These are phyloP conservation scores for Ampelomyces quisqualis DNA, from an alignment of 2,329 filamentous ascomycete genomes.

Conservation along the genomic window DNA sequence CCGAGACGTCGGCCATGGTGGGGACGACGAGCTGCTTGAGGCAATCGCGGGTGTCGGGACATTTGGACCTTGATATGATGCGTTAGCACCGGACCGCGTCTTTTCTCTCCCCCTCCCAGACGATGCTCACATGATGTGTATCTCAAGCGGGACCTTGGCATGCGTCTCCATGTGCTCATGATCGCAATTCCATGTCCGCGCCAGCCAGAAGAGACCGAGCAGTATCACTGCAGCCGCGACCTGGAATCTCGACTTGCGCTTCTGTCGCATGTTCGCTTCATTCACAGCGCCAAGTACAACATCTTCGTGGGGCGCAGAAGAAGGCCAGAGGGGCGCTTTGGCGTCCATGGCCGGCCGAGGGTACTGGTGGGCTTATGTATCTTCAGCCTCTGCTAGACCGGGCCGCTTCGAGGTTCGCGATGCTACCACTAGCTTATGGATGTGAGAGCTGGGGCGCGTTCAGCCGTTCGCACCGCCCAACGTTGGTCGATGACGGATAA, in stretches of 20 bases:
- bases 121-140: constrained; percentile 75
- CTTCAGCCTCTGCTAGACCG: not conserved
- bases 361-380: constrained; percentile 12
- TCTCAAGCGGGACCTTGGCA: constrained; percentile 72
- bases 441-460: constrained; percentile 9
- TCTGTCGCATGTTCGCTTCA: constrained; percentile 22
- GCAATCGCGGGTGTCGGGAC: constrained; percentile 85
- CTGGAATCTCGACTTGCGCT: constrained; percentile 27
- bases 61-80: constrained; percentile 60
- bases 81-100: not conserved
- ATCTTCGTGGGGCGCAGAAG: constrained; percentile 10
- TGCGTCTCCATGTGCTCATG: constrained; percentile 26
- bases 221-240: constrained; percentile 28
- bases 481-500: constrained; percentile 10
- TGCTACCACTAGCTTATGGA: constrained; percentile 7
- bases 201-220: constrained; percentile 37
- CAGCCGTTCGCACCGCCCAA: constrained; percentile 7
- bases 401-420: not conserved
- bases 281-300: constrained; percentile 4
- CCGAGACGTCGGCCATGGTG: constrained; percentile 75
- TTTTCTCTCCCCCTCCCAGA: not conserved
- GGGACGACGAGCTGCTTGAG: constrained; percentile 79
- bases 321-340: constrained; percentile 35
- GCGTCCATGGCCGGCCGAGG: constrained; percentile 23
- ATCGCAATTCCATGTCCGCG: constrained; percentile 28